Base-by-base conservation (phyloP, 345 rosid species). In the Cardamine chenopodiifolia region DNA sequence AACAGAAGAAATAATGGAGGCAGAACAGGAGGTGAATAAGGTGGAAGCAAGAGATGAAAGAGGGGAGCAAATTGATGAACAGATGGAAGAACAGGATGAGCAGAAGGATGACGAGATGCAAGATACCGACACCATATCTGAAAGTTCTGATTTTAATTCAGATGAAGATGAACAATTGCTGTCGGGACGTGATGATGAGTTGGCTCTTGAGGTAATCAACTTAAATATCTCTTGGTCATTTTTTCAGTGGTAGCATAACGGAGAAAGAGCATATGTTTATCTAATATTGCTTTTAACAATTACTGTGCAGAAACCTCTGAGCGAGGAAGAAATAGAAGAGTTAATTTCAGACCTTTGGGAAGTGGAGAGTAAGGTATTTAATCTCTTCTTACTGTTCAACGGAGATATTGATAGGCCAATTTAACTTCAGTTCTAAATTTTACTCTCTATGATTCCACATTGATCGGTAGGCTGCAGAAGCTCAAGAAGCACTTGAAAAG, bases 401-500 rank as follows among this genome's bases (percentile, higher is more conserved):
- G 37, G 66, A 64, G 37, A 11, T 70, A 28, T 56, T 48, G 35
- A 22, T 64, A 19, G n/a, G 37, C 35, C 26, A 19, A 49, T 65
- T 62, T 69, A 28, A 23, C 29, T 55, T 48, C 42, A 23, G 14
- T 42, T 62, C 45, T 14, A 17, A 17, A 39, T 22, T 26, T 55
- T 34, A 74, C 22, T 84, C 66, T 81, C 67, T 44, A 59, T 50
- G 61, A 58, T 70, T 60, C 72, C 56, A 68, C 64, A 71, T 83
- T 87, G 64, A 76, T 81, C 73, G 81, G 80, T 84, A 96, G 98
- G 96, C 97, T 79, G 95, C 98, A 73, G 97, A 92, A 84, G 99
- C 97, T 78, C 98, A 96, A 83, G 98, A 92, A 86, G 86, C 98
- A 63, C 95, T 96, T 57, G 99, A 96, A 80, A 81, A 85, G 76